Conservation (phyloP, 2,329 filamentous ascomycete species). For the Fusarium anthophilum region DNA sequence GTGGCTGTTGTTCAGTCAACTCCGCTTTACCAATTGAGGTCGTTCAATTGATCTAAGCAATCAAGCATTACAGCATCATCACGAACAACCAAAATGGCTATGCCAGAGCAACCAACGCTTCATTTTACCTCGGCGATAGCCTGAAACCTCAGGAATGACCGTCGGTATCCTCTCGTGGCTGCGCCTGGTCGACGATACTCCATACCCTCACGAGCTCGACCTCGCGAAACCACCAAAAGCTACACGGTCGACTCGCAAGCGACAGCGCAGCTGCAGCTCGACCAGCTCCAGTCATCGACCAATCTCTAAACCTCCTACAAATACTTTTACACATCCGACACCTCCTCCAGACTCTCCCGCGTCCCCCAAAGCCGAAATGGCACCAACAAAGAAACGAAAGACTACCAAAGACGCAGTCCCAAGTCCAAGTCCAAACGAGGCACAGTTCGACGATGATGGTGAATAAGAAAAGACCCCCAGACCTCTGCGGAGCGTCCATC, state of each 20-base stretch:
- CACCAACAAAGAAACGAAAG: background rate
- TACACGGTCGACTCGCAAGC: background rate
- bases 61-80: background rate
- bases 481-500: background rate
- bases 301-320: background rate
- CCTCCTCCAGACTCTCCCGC: background rate
- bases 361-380: background rate
- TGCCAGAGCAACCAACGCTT: fast-evolving
- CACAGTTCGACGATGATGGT: background rate
- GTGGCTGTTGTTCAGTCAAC: conserved; percentile 1
- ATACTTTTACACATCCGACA: background rate
- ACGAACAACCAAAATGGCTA: background rate
- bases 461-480: background rate
- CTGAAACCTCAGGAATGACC: background rate
- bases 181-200: background rate
- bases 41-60: background rate
- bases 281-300: background rate
- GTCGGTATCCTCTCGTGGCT: background rate
- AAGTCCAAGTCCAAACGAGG: background rate
- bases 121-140: fast-evolving
- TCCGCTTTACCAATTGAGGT: background rate
- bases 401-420: background rate
- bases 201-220: background rate
- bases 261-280: background rate
- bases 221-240: background rate